Evolutionary conservation across 2,329 filamentous ascomycete species (phyloP).

Genomic region (Aspergillus vadensis): DNA sequence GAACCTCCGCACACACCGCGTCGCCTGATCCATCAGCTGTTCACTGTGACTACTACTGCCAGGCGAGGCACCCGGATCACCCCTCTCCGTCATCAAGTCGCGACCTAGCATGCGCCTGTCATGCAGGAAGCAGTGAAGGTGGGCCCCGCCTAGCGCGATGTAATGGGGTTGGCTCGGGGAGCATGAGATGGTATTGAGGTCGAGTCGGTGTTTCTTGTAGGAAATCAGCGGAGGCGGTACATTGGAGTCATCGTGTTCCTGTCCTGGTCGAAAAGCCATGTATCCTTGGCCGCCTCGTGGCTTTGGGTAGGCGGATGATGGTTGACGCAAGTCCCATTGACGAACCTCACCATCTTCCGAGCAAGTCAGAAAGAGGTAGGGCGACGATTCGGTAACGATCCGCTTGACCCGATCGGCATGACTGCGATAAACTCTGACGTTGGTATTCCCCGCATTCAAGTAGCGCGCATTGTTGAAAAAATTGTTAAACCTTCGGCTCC

Average conservation of each 20-base stretch:
- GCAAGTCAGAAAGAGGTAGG: conserved; percentile 68
- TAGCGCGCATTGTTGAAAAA: conserved; percentile 57
- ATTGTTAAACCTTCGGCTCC: conserved; percentile 54
- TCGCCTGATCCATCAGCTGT: conserved; percentile 60
- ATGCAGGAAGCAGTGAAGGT: conserved; percentile 69
- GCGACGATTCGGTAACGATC: conserved; percentile 69
- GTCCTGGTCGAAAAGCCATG: conserved; percentile 43
- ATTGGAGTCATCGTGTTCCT: conserved; percentile 51
- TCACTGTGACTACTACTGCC: conserved; percentile 53
- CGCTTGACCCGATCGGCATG: conserved; percentile 68
- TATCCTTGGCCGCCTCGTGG: conserved; percentile 50
- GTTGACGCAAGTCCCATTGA: conserved; percentile 68
- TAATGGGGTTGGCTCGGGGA: conserved; percentile 69
- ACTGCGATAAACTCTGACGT: conserved; percentile 63
- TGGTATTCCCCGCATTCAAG: conserved; percentile 60
- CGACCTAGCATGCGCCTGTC: conserved; percentile 68
- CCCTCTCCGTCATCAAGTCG: conserved; percentile 57
- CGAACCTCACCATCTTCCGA: conserved; percentile 70
- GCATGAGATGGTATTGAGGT: conserved; percentile 69
- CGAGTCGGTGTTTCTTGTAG: conserved; percentile 63
- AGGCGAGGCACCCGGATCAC: conserved; percentile 45
- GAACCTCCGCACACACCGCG: conserved; percentile 67
- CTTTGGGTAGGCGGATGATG: conserved; percentile 63
- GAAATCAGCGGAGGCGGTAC: conserved; percentile 67
- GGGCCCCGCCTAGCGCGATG: conserved; percentile 68